Evolutionary conservation across 1,284 basidiomycete species (phyloP).

Genomic region (Ganoderma leucocontextum): DNA sequence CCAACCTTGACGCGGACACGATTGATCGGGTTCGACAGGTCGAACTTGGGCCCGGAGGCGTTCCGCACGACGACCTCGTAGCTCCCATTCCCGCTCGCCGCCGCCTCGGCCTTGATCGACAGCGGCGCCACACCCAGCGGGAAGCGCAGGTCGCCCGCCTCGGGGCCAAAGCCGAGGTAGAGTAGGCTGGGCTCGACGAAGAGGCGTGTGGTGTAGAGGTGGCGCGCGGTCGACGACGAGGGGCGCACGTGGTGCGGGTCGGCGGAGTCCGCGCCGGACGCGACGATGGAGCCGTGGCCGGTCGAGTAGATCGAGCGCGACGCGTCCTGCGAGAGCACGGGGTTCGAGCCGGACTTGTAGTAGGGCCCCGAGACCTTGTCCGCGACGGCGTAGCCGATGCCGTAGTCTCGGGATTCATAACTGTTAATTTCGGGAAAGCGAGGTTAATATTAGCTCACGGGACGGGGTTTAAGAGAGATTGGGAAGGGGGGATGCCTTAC

Average conservation of each 20-base stretch:
- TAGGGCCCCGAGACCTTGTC: conserved; percentile 19
- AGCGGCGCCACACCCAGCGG: conserved; percentile 17
- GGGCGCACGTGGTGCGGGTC: conserved; percentile 24
- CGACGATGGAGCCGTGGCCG: conserved; percentile 21
- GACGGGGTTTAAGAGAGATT: background rate
- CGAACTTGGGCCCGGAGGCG: conserved; percentile 15
- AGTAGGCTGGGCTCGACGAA: conserved; percentile 21
- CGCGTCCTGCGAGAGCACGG: conserved; percentile 19
- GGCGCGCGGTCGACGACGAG: conserved; percentile 10
- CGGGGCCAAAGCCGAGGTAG: conserved; percentile 18
- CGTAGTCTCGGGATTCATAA: conserved; percentile 22
- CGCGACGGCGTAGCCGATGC: conserved; percentile 22
- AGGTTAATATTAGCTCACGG: background rate
- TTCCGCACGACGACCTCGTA: conserved; percentile 18
- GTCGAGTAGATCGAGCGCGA: conserved; percentile 23
- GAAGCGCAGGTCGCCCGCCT: conserved; percentile 20
- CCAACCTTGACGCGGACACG: conserved; percentile 17
- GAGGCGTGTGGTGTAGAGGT: conserved; percentile 20
- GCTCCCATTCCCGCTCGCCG: background rate
- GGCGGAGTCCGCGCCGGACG: conserved; percentile 10
- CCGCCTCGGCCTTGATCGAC: conserved; percentile 5
- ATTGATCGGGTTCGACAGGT: conserved; percentile 18
- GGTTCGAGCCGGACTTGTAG: conserved; percentile 23
- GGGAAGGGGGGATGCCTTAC: conserved; percentile 2
- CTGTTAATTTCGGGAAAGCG: background rate